phyloP scores from a whole-genome alignment of 495 filamentous ascomycete genomes.

The Neurospora africana region DNA sequence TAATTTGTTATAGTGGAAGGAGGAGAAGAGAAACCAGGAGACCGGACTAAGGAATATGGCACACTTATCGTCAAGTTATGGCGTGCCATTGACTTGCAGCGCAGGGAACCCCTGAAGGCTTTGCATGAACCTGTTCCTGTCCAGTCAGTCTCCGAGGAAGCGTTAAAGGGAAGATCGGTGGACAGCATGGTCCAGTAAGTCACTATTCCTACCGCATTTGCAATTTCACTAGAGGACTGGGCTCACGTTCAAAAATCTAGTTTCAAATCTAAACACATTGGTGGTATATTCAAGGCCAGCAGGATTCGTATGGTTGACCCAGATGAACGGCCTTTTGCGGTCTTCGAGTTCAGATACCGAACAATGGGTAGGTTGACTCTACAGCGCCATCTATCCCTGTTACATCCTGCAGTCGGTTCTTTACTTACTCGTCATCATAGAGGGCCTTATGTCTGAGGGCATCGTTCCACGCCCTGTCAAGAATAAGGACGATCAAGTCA shows the following conservation, averaged over 20 bases:
- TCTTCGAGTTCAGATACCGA: constrained; percentile 13
- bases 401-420: not conserved
- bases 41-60: not conserved
- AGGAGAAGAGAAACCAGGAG: not conserved
- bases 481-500: not conserved
- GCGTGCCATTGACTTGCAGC: not conserved
- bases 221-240: not conserved
- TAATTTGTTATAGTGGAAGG: not conserved
- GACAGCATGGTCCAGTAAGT: constrained; percentile 3
- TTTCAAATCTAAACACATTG: not conserved
- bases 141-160: not conserved
- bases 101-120: not conserved
- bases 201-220: not conserved
- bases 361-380: constrained; percentile 1
- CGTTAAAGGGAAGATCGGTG: constrained; percentile 7
- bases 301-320: not conserved
- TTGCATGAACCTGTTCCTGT: not conserved
- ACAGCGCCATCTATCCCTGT: not conserved
- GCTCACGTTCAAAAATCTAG: not conserved
- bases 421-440: not conserved
- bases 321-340: constrained; percentile 1
- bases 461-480: constrained; percentile 1
- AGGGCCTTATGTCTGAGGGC: constrained; percentile 4
- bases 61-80: not conserved
- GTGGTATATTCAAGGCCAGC: no score